Percentiles rank a stretch among this genome's conserved stretches.
Conservation (phyloP, 345 rosid genomes). For the Eucalyptus pauciflora region DNA sequence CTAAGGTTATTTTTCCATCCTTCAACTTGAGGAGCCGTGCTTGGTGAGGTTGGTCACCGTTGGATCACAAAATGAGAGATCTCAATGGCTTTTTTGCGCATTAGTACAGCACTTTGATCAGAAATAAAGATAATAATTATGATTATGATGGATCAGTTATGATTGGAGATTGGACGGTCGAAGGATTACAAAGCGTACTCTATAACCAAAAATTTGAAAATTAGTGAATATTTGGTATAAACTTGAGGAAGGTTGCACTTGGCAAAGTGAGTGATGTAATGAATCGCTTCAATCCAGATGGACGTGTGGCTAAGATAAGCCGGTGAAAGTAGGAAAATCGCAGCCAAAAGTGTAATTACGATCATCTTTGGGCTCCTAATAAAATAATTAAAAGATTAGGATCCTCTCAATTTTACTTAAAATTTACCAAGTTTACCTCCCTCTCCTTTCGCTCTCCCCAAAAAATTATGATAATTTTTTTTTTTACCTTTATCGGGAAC, state of each 20-base stretch:
- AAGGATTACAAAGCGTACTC: not conserved
- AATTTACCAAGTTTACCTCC: not conserved
- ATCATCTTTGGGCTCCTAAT: not conserved
- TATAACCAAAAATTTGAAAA: not conserved
- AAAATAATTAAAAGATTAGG: not conserved
- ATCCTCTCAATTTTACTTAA: not conserved
- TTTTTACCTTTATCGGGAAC: not conserved
- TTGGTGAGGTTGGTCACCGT: not conserved
- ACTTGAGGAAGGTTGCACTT: not conserved
- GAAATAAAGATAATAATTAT: not conserved
- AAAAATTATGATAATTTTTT: not conserved
- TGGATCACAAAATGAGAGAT: not conserved
- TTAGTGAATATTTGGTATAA: not conserved
- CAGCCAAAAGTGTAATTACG: not conserved
- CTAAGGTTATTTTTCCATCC: not conserved
- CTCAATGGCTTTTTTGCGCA: not conserved
- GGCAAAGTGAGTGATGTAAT: not conserved
- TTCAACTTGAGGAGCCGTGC: not conserved
- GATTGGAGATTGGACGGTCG: not conserved
- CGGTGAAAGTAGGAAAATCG: not conserved
- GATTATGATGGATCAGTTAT: not conserved
- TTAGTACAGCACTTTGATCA: not conserved
- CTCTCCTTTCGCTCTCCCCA: not conserved
- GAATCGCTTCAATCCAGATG: not conserved
- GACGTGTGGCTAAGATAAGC: no score